Conservation (phyloP, 257 asterid species). For the Sherardia arvensis region DNA sequence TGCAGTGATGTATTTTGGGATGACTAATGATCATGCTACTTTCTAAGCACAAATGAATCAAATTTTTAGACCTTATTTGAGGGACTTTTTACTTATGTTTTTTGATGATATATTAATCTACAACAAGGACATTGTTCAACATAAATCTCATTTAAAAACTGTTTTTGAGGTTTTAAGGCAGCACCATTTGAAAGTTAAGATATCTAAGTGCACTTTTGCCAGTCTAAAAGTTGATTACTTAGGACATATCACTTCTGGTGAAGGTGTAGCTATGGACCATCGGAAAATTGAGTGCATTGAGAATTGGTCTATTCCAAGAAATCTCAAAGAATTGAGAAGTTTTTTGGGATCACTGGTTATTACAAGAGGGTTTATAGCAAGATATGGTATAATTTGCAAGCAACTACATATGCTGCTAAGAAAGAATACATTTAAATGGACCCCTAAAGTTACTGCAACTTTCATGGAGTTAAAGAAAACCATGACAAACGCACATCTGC, state of each 20-base stretch:
- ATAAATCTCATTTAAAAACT: background rate
- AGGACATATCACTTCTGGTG: background rate
- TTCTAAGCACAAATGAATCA: background rate
- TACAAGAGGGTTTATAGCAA: background rate
- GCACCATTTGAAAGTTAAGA: background rate
- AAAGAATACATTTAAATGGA: too few relatives aligned
- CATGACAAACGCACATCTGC: background rate
- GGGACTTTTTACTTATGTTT: background rate
- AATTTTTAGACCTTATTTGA: background rate
- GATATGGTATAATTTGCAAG: background rate
- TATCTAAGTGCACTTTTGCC: background rate
- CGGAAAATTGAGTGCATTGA: background rate
- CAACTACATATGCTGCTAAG: background rate
- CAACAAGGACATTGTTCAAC: background rate
- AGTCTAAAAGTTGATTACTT: background rate
- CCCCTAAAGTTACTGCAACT: too few relatives aligned
- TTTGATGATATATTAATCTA: background rate
- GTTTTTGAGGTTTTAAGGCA: background rate
- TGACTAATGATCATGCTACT: background rate
- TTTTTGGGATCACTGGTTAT: background rate
- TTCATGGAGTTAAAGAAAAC: background rate
- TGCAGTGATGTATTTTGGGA: too few relatives aligned
- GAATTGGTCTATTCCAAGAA: background rate
- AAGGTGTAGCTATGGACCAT: background rate
- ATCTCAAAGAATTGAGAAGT: background rate